A percentile compares a stretch with the other conserved stretches of the same genome.
These are phyloP conservation scores for Helichrysum umbraculigerum DNA, from an alignment of 129 eudicot genomes.

Conservation along the genomic window DNA sequence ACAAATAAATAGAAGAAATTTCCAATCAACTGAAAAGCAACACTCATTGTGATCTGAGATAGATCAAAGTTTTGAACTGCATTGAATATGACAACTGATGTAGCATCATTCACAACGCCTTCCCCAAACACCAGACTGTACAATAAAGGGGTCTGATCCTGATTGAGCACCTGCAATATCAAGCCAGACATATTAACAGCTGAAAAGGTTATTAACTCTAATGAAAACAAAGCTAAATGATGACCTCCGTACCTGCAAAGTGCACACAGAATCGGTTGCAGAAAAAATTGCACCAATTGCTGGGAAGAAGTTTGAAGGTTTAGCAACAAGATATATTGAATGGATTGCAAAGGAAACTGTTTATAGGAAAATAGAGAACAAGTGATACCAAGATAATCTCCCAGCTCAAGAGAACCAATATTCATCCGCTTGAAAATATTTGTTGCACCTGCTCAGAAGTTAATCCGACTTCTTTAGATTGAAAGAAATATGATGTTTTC, in stretches of 20 bases:
- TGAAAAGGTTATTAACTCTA: neutral
- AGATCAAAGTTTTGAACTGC: slow-evolving; percentile 75
- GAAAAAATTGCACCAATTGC: slow-evolving; percentile 99
- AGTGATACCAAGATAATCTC: slow-evolving; percentile 71
- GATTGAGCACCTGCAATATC: slow-evolving; percentile 63
- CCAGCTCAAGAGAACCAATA: slow-evolving; percentile 55
- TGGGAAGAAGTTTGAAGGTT: slow-evolving; percentile 31
- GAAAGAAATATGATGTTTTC: neutral
- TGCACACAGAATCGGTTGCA: slow-evolving; percentile 99
- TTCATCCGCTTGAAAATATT: slow-evolving; percentile 50
- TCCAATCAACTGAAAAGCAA: slow-evolving; percentile 58
- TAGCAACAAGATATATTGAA: neutral
- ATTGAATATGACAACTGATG: slow-evolving; percentile 87
- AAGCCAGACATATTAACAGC: slow-evolving; percentile 23
- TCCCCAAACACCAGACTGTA: slow-evolving; percentile 87
- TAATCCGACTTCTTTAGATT: slow-evolving; percentile 10
- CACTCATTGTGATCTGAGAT: slow-evolving; percentile 41
- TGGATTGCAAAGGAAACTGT: neutral
- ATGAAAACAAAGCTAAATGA: neutral
- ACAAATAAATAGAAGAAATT: slow-evolving; percentile 68
- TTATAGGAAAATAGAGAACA: neutral
- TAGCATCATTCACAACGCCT: slow-evolving; percentile 93
- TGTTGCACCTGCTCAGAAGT: slow-evolving; percentile 47
- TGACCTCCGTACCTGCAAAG: slow-evolving; percentile 64
- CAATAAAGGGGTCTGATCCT: slow-evolving; percentile 74